Conservation (phyloP, 164 flowering plant genomes). For the Protea cynaroides region DNA sequence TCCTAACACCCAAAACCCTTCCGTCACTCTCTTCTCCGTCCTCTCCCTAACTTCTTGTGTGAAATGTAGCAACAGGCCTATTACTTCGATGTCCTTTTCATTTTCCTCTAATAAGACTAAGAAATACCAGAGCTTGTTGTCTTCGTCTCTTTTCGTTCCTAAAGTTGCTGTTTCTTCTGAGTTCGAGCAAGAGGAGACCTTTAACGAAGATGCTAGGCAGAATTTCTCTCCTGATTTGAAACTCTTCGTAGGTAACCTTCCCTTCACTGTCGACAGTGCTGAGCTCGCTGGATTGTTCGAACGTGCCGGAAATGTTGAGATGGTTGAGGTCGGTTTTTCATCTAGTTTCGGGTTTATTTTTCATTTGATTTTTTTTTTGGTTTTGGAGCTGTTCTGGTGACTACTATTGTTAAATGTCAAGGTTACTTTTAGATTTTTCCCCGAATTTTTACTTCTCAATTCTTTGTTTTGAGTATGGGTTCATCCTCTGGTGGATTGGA, state of each 20-base stretch:
- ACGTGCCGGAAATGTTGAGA: conserved; percentile 77
- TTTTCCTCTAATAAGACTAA: conserved; percentile 7
- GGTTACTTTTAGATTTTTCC: background rate
- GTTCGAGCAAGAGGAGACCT: conserved; percentile 32
- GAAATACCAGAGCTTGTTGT: background rate
- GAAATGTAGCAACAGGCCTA: conserved; percentile 15
- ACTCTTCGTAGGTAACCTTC: conserved; percentile 76
- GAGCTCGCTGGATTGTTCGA: conserved; percentile 60
- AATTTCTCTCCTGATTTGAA: conserved; percentile 52
- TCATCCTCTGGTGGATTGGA: no score
- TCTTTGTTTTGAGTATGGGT: background rate
- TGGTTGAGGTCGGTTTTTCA: conserved; percentile 67
- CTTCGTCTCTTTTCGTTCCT: conserved; percentile 34
- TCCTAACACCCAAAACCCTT: conserved; percentile 14
- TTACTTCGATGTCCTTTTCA: conserved; percentile 21
- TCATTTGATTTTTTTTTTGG: background rate
- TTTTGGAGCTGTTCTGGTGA: background rate
- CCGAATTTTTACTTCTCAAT: background rate
- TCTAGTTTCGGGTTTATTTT: background rate
- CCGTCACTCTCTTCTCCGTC: conserved; percentile 11
- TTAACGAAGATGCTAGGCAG: conserved; percentile 20
- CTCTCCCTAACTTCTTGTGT: background rate
- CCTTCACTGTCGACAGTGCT: conserved; percentile 65
- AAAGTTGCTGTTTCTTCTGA: conserved; percentile 37
- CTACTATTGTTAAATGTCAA: no score